phyloP scores from a whole-genome alignment of 1,139 yeast genomes.

The Blastobotrys elegans region DNA sequence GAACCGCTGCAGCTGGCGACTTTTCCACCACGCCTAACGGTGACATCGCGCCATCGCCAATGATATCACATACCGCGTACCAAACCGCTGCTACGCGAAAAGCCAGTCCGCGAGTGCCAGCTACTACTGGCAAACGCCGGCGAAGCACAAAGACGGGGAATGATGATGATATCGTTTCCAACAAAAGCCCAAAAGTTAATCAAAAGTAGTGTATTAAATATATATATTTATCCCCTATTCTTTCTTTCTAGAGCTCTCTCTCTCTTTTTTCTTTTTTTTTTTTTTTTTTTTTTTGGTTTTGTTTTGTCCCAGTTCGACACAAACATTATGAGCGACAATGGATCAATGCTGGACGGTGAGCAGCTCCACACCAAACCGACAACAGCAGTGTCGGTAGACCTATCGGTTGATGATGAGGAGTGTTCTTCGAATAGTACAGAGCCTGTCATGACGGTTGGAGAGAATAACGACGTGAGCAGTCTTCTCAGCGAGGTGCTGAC shows the following conservation, averaged over 20 bases:
- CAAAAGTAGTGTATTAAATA: slow-evolving; percentile 3
- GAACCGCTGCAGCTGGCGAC: slow-evolving; percentile 1
- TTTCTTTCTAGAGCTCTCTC: neutral
- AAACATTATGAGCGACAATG: neutral
- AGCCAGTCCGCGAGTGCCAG: slow-evolving; percentile 15
- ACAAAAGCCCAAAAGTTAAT: slow-evolving; percentile 12
- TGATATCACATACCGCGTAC: slow-evolving; percentile 14
- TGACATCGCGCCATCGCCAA: slow-evolving; percentile 13
- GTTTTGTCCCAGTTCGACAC: too few relatives aligned
- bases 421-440: neutral
- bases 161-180: slow-evolving; percentile 5
- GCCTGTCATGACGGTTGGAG: slow-evolving; percentile 5
- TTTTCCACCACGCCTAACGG: slow-evolving; percentile 13
- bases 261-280: neutral
- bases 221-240: neutral
- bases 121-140: slow-evolving; percentile 14
- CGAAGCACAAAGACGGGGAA: slow-evolving; percentile 17
- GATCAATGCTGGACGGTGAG: neutral
- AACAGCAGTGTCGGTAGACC: slow-evolving; percentile 1
- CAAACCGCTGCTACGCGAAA: slow-evolving; percentile 8
- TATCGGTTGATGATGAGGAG: neutral
- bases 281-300: too few relatives aligned
- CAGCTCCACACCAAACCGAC: slow-evolving; percentile 1
- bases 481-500: slow-evolving; percentile 5
- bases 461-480: slow-evolving; percentile 7